These are phyloP conservation scores for Leucaena leucocephala DNA, from an alignment of 306 rosid species.

Conservation along the genomic window DNA sequence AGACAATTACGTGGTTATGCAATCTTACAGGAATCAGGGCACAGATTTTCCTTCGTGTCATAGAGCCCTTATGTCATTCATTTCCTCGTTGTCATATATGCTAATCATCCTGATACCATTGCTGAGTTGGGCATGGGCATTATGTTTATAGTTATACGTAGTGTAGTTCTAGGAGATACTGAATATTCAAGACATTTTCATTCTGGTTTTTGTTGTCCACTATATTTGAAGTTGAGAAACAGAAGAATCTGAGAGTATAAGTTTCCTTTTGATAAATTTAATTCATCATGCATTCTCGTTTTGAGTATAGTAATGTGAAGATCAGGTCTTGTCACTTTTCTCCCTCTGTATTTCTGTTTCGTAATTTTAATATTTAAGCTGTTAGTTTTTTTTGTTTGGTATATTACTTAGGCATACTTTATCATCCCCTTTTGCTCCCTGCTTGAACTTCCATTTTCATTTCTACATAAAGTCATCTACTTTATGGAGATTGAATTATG, in stretches of 20 bases:
- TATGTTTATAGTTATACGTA: neutral
- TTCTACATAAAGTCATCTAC: neutral
- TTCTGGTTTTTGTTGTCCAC: neutral
- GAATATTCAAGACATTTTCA: neutral
- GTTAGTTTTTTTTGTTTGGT: neutral
- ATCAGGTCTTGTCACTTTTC: neutral
- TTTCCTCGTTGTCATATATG: neutral
- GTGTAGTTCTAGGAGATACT: neutral
- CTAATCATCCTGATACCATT: neutral
- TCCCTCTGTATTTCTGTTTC: neutral
- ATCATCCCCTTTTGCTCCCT: neutral
- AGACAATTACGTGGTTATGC: neutral
- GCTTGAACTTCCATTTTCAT: neutral
- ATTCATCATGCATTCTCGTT: neutral
- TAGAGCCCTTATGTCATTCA: neutral
- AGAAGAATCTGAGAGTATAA: neutral
- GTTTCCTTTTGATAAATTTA: constrained; percentile 7
- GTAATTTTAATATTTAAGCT: neutral
- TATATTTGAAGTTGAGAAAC: neutral
- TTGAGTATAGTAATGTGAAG: neutral
- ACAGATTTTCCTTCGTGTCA: neutral
- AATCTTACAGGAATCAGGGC: neutral
- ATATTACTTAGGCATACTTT: neutral
- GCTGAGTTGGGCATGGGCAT: neutral
- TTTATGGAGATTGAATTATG: neutral